Evolutionary conservation across 2,329 filamentous ascomycete genomes (phyloP).

Genomic region (Biscogniauxia sp.): DNA sequence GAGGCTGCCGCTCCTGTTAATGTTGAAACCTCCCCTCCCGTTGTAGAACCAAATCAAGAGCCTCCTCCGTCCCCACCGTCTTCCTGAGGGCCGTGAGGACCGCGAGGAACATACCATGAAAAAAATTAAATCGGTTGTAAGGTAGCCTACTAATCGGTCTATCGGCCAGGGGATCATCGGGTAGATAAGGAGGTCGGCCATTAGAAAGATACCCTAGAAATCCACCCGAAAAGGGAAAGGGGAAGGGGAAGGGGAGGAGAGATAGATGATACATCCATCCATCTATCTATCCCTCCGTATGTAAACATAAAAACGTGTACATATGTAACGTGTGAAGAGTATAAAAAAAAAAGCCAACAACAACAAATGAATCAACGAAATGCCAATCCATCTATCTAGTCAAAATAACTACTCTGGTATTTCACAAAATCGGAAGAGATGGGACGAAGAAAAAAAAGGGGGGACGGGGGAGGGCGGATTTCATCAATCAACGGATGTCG

Average conservation of each 20-base stretch:
- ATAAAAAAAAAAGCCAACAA: background rate
- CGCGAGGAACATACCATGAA: background rate
- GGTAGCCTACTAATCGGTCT: background rate
- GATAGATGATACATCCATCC: background rate
- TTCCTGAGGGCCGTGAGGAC: conserved; percentile 13
- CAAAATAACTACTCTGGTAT: conserved; percentile 9
- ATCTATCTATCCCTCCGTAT: background rate
- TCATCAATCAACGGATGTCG: too few species aligned
- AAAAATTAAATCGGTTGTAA: background rate
- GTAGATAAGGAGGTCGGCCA: too few species aligned
- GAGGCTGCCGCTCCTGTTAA: background rate
- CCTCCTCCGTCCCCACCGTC: conserved; percentile 16
- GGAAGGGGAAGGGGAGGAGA: background rate
- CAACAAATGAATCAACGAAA: background rate
- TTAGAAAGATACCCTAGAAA: too few species aligned
- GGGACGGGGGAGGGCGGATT: too few species aligned
- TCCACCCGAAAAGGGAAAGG: too few species aligned
- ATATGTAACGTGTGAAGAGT: background rate
- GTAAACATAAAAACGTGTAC: background rate
- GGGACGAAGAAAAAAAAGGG: too few species aligned
- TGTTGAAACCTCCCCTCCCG: conserved; percentile 6
- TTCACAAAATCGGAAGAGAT: background rate
- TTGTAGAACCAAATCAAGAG: conserved; percentile 4
- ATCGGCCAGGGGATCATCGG: background rate
- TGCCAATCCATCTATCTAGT: background rate